Percentiles rank a stretch among this genome's conserved stretches.
Conservation (phyloP, 768 basidiomycete genomes). For the Boletus reticulatus region DNA sequence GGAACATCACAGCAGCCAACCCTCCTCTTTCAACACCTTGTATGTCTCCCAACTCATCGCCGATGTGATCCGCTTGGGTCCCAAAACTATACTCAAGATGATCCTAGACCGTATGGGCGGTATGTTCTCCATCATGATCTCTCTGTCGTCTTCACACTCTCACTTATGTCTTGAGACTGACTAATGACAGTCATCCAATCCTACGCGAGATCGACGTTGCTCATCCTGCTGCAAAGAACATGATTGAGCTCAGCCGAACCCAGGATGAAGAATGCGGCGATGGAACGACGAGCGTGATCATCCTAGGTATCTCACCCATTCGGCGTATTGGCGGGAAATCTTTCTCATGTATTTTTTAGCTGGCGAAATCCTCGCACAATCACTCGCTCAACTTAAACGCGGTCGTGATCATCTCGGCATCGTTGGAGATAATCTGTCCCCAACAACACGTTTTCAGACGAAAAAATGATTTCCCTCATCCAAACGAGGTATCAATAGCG, state of each 20-base stretch:
- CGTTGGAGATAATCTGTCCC: too few relatives aligned
- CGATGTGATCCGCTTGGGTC: slow-evolving; percentile 97
- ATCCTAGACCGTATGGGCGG: slow-evolving; percentile 99
- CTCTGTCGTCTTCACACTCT: not conserved
- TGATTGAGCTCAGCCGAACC: slow-evolving; percentile 97
- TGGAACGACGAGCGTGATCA: slow-evolving; percentile 97
- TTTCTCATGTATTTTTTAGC: slow-evolving; percentile 42
- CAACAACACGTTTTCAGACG: too few relatives aligned
- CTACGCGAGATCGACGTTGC: slow-evolving; percentile 98
- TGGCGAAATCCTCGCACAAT: slow-evolving; percentile 96
- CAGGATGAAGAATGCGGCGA: slow-evolving; percentile 99
- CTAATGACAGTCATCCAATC: slow-evolving; percentile 99
- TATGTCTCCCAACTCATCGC: slow-evolving; percentile 49
- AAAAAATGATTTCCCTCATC: too few relatives aligned
- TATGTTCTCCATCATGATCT: slow-evolving; percentile 30
- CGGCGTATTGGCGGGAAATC: not conserved
- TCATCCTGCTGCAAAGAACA: slow-evolving; percentile 98
- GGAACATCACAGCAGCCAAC: slow-evolving; percentile 95
- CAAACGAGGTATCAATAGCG: too few relatives aligned
- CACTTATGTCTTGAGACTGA: slow-evolving; percentile 53
- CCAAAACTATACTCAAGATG: slow-evolving; percentile 98
- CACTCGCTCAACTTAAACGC: slow-evolving; percentile 88
- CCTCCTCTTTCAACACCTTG: not conserved
- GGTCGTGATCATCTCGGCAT: slow-evolving; percentile 97
- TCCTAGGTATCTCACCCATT: slow-evolving; percentile 67